A percentile compares a stretch with the other conserved stretches of the same genome.
Evolutionary conservation across 441 rosid species (phyloP).

Genomic region (Corymbia calophylla): DNA sequence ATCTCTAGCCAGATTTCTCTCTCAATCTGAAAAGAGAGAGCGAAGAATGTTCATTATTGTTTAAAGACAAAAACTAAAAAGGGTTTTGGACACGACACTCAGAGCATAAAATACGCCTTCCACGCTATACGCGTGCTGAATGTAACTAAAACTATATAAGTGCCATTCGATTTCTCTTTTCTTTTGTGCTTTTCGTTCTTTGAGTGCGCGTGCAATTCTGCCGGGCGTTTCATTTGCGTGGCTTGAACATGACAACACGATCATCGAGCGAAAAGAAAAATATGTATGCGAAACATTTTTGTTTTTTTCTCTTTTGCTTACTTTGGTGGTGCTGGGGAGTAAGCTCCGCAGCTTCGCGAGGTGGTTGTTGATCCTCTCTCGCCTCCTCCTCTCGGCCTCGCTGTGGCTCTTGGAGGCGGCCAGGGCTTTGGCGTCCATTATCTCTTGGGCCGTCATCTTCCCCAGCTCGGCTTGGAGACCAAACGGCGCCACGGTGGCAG

Average conservation of each 20-base stretch:
- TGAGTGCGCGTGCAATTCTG: background rate
- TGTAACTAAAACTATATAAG: background rate
- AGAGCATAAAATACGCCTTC: background rate
- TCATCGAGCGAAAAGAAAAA: background rate
- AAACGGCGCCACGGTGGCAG: constrained; percentile 30
- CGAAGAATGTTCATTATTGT: background rate
- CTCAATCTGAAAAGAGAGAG: background rate
- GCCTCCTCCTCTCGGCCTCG: constrained; percentile 90
- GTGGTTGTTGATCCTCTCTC: constrained; percentile 95
- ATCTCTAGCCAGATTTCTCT: background rate
- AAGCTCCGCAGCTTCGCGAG: constrained; percentile 89
- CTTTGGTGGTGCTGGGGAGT: constrained; percentile 93
- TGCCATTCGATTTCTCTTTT: background rate
- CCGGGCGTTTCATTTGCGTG: background rate
- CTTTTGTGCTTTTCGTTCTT: background rate
- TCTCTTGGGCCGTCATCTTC: constrained; percentile 89
- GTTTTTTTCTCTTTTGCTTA: constrained; percentile 30
- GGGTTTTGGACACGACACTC: background rate
- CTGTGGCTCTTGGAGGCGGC: constrained; percentile 98
- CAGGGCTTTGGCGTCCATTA: constrained; percentile 95
- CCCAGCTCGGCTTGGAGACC: constrained; percentile 78
- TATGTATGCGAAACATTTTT: background rate
- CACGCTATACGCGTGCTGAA: background rate
- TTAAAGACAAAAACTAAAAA: background rate
- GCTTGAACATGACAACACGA: background rate